Conservation (phyloP, 176 grass and related monocot genomes). For the Lolium perenne region DNA sequence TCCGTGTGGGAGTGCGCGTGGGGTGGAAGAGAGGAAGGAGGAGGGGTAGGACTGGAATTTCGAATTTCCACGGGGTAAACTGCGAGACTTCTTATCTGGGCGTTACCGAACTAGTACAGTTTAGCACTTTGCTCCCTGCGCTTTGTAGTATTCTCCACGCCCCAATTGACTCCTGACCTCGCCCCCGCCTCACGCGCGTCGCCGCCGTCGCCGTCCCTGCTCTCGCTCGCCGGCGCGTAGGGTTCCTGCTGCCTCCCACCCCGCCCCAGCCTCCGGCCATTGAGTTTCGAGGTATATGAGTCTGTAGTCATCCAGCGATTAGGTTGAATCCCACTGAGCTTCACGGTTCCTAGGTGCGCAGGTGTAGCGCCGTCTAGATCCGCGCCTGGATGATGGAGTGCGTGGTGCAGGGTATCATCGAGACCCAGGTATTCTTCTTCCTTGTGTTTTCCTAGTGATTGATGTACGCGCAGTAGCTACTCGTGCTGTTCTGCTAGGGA, state of each 20-base stretch:
- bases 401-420: constrained; percentile 87
- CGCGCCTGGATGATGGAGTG: constrained; percentile 64
- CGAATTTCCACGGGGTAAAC: not conserved
- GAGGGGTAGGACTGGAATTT: constrained; percentile 48
- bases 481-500: not conserved
- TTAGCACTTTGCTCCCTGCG: not conserved
- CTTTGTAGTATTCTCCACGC: not conserved
- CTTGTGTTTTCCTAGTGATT: not conserved
- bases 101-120: not conserved
- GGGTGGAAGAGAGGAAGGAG: constrained; percentile 26
- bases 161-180: not conserved
- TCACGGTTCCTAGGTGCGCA: not conserved
- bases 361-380: not conserved
- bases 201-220: not conserved
- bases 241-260: not conserved
- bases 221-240: not conserved
- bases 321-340: not conserved
- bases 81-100: not conserved
- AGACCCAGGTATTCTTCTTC: constrained; percentile 65
- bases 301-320: not conserved
- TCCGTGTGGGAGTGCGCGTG: constrained; percentile 48
- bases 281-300: not conserved
- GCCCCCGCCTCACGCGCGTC: not conserved
- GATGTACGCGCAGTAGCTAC: not conserved
- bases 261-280: not conserved